Base-by-base conservation (phyloP, 805 yeast species). In the Sugiyamaella lignohabitans region DNA sequence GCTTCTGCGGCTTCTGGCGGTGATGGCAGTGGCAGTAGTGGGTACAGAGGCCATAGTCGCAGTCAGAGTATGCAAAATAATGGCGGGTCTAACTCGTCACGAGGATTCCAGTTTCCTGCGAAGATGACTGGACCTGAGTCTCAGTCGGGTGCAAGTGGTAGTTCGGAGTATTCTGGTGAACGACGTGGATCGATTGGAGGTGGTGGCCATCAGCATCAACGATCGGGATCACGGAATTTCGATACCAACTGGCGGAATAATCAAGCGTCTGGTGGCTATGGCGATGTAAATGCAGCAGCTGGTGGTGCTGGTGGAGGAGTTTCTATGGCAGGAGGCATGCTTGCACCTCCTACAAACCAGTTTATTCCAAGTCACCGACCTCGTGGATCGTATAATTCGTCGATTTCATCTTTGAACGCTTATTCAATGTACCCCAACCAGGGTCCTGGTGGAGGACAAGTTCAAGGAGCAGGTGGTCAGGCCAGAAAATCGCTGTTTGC, bases 281-380 rank as follows among this genome's bases (percentile, higher is more conserved):
- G 42, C 14, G n/a, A n/a, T 32, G 19, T 32, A 24, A 18, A 27
- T 16, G 21, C 53, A 49, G 23, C 49, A 38, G 21, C 40, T 18
- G 23, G 35, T 29, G 32, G 43, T 17, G 27, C 34, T 40, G 2
- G 10, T 24, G 14, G 45, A 38, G 3, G 40, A 36, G 14, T 29
- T 42, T 34, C 37, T 43, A 19, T 30, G 35, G 34, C 52, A 46
- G 23, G 42, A 46, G 5, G 52, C 47, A 5, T 43, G 51, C 4
- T 41, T 44, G 8, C 20, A 48, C n/a, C 52, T 53, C 32, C 32
- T 27, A 8, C 32, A 27, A 27, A 27, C 14, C 32, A 27, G 22
- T 87, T 80, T 66, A 78, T 78, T 1, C 95, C 94, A 2, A 88
- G 95, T 14, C 95, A 87, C 61, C 78, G 85, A 57, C 72, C 80